Conservation (phyloP, 2,329 filamentous ascomycete genomes). For the Orbilia javanica region DNA sequence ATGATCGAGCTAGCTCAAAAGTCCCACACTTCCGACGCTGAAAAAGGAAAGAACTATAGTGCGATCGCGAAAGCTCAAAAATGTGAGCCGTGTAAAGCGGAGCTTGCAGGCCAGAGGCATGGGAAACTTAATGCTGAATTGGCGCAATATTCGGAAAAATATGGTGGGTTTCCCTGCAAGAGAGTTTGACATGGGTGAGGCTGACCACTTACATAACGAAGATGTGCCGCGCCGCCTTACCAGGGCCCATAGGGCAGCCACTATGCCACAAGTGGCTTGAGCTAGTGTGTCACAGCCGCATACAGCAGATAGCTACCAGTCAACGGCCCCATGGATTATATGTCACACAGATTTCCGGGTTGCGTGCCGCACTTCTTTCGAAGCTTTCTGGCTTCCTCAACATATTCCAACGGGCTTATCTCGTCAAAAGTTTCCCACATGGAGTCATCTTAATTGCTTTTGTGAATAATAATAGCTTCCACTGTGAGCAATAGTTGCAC, state of each 20-base stretch:
- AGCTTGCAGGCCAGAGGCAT: neutral
- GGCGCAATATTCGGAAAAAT: slow-evolving; percentile 44
- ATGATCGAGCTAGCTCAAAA: slow-evolving; percentile 11
- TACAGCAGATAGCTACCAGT: slow-evolving; percentile 19
- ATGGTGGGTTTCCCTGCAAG: slow-evolving; percentile 19
- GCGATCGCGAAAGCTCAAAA: slow-evolving; percentile 47
- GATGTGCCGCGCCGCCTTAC: slow-evolving; percentile 35
- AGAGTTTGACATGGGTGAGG: slow-evolving; percentile 28
- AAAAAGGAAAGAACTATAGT: slow-evolving; percentile 28
- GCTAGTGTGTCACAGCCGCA: slow-evolving; percentile 35
- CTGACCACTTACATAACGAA: slow-evolving; percentile 35
- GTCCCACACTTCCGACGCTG: slow-evolving; percentile 28
- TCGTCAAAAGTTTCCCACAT: slow-evolving; percentile 24
- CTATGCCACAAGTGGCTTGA: slow-evolving; percentile 48
- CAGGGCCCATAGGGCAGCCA: slow-evolving; percentile 36
- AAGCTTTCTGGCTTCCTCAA: neutral
- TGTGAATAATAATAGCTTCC: neutral
- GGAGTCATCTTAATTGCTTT: neutral
- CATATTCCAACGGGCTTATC: neutral
- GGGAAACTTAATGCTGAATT: slow-evolving; percentile 28
- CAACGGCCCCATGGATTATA: slow-evolving; percentile 4
- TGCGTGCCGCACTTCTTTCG: slow-evolving; percentile 32
- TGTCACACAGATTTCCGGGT: slow-evolving; percentile 27
- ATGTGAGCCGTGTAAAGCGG: slow-evolving; percentile 33
- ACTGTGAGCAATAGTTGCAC: neutral